Conservation (phyloP, 2,329 filamentous ascomycete genomes). For the Paraphoma sp. region DNA sequence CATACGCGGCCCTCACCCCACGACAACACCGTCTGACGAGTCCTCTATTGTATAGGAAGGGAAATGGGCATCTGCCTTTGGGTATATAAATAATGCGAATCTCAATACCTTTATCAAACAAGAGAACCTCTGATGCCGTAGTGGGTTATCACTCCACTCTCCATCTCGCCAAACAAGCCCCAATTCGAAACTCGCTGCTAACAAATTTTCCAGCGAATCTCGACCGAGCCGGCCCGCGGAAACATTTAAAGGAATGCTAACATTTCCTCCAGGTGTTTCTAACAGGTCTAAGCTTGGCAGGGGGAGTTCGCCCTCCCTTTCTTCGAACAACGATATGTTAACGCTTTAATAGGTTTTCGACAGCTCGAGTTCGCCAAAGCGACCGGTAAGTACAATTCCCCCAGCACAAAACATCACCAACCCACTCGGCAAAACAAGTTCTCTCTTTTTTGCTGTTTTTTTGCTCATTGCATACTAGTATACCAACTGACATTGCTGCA, state of each 20-base stretch:
- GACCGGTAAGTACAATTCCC: not conserved
- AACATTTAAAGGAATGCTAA: not conserved
- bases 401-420: not conserved
- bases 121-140: not conserved
- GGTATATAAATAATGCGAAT: not conserved
- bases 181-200: not conserved
- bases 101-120: not conserved
- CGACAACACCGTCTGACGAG: not conserved
- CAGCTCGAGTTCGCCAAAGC: not conserved
- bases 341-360: not conserved
- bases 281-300: too few relatives aligned
- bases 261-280: not conserved
- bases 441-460: not conserved
- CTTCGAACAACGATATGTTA: not conserved
- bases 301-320: too few relatives aligned
- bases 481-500: not conserved
- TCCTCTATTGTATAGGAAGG: not conserved
- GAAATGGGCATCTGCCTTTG: not conserved
- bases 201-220: not conserved
- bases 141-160: not conserved
- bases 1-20: not conserved
- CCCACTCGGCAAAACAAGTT: not conserved
- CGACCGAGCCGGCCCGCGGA: too few relatives aligned
- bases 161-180: not conserved
- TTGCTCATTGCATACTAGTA: not conserved